Evolutionary conservation across 345 rosid species (phyloP), one percentile per base, ranked within the genome.

Genomic region (Pelargonium nanum): DNA sequence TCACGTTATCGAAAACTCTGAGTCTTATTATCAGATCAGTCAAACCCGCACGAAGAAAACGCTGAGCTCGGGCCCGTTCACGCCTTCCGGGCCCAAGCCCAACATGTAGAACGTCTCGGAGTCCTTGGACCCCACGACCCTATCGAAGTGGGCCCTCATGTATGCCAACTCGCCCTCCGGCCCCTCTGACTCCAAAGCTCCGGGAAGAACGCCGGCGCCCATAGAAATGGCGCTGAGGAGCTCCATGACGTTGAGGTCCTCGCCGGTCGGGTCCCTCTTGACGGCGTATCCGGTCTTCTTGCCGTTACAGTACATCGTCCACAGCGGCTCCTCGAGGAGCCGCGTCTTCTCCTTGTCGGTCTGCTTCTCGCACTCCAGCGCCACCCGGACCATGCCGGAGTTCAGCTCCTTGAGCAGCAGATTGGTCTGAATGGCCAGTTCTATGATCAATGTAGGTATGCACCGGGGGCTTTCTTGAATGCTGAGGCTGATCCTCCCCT

Each of bases 161-260:
- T 91, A 87, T 19, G 89, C 87, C 76, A 87, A 53, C 75, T 87
- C 96, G 1, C 79, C 80, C 40, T 90, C 97, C 0, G 78, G 75
- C 7, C 85, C 91, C 24, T 91, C 97, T 0, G 21, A 34, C n/a
- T 83, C 87, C 0, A 86, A 75, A 32, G 70, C 78, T 57, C 84
- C 85, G 0, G 98, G 98, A 54, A 88, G 58, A 20, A 85, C 95
- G 22, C 95, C 96, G 0, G 90, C 96, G 4, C 98, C 95, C 98
- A 88, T 91, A 0, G 96, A 88, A 19, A 91, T 90, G 0, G 90
- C 74, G 75, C 75, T 77, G 32, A 91, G 77, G 24, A 88, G 58
- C 69, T 91, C 95, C 96, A 91, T 88, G 8, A 88, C 83, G 26
- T 70, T 65, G 62, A 91, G 66, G 60, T 91, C 98, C 52, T 85